Evolutionary conservation across 2,329 filamentous ascomycete species (phyloP).

Genomic region (Trichoderma sp.): DNA sequence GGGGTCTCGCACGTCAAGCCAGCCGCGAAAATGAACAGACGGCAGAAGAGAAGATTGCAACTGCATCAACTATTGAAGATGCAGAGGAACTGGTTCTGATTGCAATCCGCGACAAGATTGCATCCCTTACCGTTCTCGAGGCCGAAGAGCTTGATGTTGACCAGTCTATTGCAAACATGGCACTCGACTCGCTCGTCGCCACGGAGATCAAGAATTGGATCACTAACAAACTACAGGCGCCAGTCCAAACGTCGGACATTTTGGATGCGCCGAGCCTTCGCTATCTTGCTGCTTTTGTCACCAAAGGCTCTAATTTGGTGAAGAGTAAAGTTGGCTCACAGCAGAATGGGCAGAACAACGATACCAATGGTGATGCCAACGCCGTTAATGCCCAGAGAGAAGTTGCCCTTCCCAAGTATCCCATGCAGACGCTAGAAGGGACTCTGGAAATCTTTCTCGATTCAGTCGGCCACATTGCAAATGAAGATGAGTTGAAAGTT

Average conservation of each 20-base stretch:
- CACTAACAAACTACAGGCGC: constrained; percentile 24
- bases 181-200: constrained; percentile 32
- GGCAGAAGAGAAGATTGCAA: not conserved
- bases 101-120: not conserved
- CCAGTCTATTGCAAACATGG: not conserved
- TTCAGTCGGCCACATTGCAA: not conserved
- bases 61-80: not conserved
- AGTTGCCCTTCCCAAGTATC: constrained; percentile 5
- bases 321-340: not conserved
- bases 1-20: not conserved
- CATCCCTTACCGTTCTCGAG: not conserved
- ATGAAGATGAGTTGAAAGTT: not conserved
- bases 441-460: constrained; percentile 3
- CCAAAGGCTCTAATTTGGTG: not conserved
- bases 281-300: constrained; percentile 2
- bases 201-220: constrained; percentile 34
- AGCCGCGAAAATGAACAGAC: not conserved
- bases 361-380: not conserved
- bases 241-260: constrained; percentile 6
- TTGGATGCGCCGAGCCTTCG: not conserved
- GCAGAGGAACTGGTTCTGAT: not conserved
- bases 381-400: not conserved
- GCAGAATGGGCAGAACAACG: not conserved
- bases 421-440: not conserved
- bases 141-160: not conserved